These are phyloP conservation scores for Davidsoniella australis DNA, from an alignment of 2,329 filamentous ascomycete genomes.

Conservation along the genomic window DNA sequence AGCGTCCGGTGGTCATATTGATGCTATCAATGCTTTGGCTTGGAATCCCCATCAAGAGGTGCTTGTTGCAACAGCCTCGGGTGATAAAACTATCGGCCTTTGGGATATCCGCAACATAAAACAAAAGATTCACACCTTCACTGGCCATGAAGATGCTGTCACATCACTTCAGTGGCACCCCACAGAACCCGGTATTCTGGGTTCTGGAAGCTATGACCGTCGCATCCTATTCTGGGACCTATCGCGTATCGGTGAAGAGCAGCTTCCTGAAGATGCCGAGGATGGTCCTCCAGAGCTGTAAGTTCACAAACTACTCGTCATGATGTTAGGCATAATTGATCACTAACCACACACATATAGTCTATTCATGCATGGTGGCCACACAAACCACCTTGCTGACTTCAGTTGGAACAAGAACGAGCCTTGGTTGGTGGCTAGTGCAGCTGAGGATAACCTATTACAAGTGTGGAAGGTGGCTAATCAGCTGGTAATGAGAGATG, in stretches of 20 bases:
- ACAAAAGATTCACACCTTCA: slow-evolving; percentile 74
- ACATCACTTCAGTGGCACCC: slow-evolving; percentile 93
- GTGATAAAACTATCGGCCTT: slow-evolving; percentile 84
- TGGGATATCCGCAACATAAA: slow-evolving; percentile 92
- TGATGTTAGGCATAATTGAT: not conserved
- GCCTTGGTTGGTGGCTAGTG: slow-evolving; percentile 89
- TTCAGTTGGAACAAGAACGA: slow-evolving; percentile 97
- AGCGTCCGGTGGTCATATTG: slow-evolving; percentile 59
- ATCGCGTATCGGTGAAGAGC: slow-evolving; percentile 80
- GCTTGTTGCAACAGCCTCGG: slow-evolving; percentile 79
- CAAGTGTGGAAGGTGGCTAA: slow-evolving; percentile 87
- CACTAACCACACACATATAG: slow-evolving; percentile 26
- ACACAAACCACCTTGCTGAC: slow-evolving; percentile 91
- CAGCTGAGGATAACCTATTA: slow-evolving; percentile 89
- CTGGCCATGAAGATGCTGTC: slow-evolving; percentile 77
- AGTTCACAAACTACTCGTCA: slow-evolving; percentile 21
- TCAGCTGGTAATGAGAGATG: slow-evolving; percentile 62
- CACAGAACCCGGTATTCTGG: slow-evolving; percentile 70
- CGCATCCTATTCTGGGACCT: slow-evolving; percentile 95
- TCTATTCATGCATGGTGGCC: slow-evolving; percentile 95
- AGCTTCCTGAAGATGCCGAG: slow-evolving; percentile 83
- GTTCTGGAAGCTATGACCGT: slow-evolving; percentile 81
- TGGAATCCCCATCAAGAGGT: slow-evolving; percentile 90
- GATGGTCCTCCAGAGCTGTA: slow-evolving; percentile 90
- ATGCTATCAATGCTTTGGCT: slow-evolving; percentile 88